Evolutionary conservation across 106 monocot species (phyloP).

Genomic region (Dendrobium huoshanense): DNA sequence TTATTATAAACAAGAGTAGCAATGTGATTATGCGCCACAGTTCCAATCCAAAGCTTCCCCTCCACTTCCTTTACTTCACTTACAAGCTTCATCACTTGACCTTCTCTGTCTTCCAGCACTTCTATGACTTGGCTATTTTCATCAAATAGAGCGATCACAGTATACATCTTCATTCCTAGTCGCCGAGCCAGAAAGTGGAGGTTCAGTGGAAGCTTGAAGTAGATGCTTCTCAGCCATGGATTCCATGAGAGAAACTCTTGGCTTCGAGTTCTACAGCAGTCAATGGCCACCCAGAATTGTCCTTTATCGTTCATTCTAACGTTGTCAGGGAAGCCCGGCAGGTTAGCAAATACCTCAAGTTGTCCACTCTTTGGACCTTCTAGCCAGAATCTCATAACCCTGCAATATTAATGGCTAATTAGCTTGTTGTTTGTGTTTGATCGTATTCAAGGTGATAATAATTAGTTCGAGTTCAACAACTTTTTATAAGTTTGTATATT

Average conservation of each 20-base stretch:
- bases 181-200: slow-evolving; percentile 35
- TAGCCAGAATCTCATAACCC: slow-evolving; percentile 84
- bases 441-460: no score
- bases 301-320: slow-evolving; percentile 57
- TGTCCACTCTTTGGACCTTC: slow-evolving; percentile 41
- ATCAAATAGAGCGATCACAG: slow-evolving; percentile 49
- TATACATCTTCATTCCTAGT: slow-evolving; percentile 66
- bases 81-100: slow-evolving; percentile 69
- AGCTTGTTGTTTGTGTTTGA: not conserved
- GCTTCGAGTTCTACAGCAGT: slow-evolving; percentile 67
- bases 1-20: slow-evolving; percentile 25
- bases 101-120: slow-evolving; percentile 60
- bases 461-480: no score
- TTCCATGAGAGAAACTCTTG: slow-evolving; percentile 53
- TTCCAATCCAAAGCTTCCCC: slow-evolving; percentile 90
- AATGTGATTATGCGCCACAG: slow-evolving; percentile 90
- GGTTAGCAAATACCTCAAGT: slow-evolving; percentile 63
- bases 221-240: slow-evolving; percentile 73
- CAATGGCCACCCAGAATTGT: slow-evolving; percentile 87
- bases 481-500: no score
- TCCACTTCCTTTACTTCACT: slow-evolving; percentile 79
- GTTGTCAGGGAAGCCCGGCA: slow-evolving; percentile 93
- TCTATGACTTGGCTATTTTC: slow-evolving; percentile 45
- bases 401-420: slow-evolving; percentile 11
- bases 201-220: slow-evolving; percentile 74